Percentiles rank a stretch among this genome's conserved stretches.
phyloP scores from a whole-genome alignment of 495 filamentous ascomycete genomes.

The Polyplosphaeria fusca region DNA sequence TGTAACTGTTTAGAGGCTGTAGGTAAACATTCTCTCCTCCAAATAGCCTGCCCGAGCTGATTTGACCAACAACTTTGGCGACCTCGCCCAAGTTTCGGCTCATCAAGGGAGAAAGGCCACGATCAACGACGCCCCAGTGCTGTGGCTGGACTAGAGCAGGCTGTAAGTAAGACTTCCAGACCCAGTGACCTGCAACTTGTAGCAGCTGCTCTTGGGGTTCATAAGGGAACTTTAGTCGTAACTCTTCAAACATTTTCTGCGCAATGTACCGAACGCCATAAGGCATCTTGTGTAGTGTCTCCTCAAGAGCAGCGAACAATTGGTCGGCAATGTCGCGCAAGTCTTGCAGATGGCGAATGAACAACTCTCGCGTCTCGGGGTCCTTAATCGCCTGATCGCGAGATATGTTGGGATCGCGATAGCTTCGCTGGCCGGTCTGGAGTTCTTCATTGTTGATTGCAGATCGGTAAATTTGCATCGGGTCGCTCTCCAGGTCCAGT shows the following conservation, averaged over 20 bases:
- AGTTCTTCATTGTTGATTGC: conserved; percentile 96
- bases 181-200: conserved; percentile 80
- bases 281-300: conserved; percentile 80
- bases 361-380: conserved; percentile 82
- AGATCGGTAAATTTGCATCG: conserved; percentile 93
- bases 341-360: conserved; percentile 90
- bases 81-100: conserved; percentile 91
- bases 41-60: conserved; percentile 80
- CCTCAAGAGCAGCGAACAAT: conserved; percentile 76
- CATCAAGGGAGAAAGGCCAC: conserved; percentile 80
- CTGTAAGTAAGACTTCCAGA: conserved; percentile 92
- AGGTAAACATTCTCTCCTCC: conserved; percentile 93
- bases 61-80: conserved; percentile 83
- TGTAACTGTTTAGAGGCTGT: conserved; percentile 86
- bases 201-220: conserved; percentile 76
- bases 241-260: conserved; percentile 75
- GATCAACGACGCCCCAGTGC: conserved; percentile 83
- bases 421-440: conserved; percentile 78
- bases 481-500: conserved; percentile 92
- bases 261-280: conserved; percentile 90
- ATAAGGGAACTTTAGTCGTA: conserved; percentile 70
- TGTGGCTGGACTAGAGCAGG: conserved; percentile 84
- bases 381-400: conserved; percentile 92
- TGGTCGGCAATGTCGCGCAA: conserved; percentile 90
- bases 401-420: conserved; percentile 72